These are phyloP conservation scores for Albatrellus ellisii DNA, from an alignment of 768 basidiomycete genomes.

Conservation along the genomic window DNA sequence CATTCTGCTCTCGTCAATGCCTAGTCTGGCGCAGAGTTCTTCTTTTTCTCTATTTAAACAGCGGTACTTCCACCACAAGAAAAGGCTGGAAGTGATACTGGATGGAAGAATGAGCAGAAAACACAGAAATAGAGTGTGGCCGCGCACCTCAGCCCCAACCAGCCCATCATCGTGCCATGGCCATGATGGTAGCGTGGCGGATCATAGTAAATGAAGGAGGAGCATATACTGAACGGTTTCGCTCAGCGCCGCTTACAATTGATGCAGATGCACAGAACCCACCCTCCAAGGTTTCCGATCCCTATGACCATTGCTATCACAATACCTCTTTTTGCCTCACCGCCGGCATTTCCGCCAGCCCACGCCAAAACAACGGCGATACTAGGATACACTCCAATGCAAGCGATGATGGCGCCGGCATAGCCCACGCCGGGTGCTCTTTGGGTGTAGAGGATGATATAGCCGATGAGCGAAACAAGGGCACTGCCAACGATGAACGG, in stretches of 20 bases:
- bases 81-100: constrained; percentile 28
- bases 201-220: constrained; percentile 29
- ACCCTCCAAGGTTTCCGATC: constrained; percentile 43
- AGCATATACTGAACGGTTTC: constrained; percentile 26
- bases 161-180: constrained; percentile 25
- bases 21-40: constrained; percentile 27
- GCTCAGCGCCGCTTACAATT: constrained; percentile 11
- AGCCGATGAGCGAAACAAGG: constrained; percentile 35
- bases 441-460: constrained; percentile 32
- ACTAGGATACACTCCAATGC: constrained; percentile 40
- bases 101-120: constrained; percentile 1
- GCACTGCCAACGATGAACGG: constrained; percentile 34
- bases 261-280: constrained; percentile 21
- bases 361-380: constrained; percentile 37
- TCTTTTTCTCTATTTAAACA: constrained; percentile 37
- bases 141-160: constrained; percentile 17
- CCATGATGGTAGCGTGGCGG: constrained; percentile 25
- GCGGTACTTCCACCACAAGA: constrained; percentile 36
- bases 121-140: background rate
- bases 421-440: constrained; percentile 23
- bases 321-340: constrained; percentile 39
- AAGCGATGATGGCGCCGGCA: constrained; percentile 34
- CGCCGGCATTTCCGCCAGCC: constrained; percentile 42
- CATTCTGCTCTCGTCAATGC: constrained; percentile 26
- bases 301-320: constrained; percentile 41